phyloP scores from a whole-genome alignment of 2,329 filamentous ascomycete genomes.

The Daldinia sp. region DNA sequence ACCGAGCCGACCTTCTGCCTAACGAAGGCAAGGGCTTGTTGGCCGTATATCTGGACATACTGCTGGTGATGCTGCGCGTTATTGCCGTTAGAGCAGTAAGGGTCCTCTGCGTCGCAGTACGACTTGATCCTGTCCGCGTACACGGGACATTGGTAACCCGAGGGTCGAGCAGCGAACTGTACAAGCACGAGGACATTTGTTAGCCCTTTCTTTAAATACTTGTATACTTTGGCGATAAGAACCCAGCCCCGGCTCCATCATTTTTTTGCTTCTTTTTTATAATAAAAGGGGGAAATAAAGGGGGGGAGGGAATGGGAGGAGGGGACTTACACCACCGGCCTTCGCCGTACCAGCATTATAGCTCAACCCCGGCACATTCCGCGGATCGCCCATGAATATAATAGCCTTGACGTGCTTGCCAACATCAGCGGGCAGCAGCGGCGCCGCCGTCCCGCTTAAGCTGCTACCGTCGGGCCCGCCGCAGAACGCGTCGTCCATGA shows the following conservation, averaged over 20 bases:
- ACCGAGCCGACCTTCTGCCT: conserved; percentile 52
- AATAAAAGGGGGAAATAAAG: not conserved
- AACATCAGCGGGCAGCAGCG: conserved; percentile 45
- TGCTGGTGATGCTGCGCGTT: conserved; percentile 70
- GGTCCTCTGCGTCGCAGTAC: conserved; percentile 74
- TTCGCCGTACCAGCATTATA: conserved; percentile 73
- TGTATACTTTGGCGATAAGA: not conserved
- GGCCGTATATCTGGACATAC: conserved; percentile 73
- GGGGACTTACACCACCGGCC: conserved; percentile 66
- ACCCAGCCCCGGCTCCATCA: too few species aligned
- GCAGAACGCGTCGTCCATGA: conserved; percentile 71
- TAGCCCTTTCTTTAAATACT: not conserved
- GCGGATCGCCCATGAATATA: conserved; percentile 73
- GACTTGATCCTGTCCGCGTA: conserved; percentile 67
- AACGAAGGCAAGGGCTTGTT: conserved; percentile 70
- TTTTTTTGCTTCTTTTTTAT: not conserved
- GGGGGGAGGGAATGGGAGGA: not conserved
- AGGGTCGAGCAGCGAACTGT: conserved; percentile 65
- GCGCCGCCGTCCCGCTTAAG: conserved; percentile 24
- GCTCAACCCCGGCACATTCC: conserved; percentile 64
- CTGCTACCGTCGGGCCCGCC: conserved; percentile 57
- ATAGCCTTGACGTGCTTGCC: conserved; percentile 68
- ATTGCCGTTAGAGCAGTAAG: conserved; percentile 75
- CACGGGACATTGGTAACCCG: conserved; percentile 68
- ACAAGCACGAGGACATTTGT: not conserved